phyloP scores from a whole-genome alignment of 768 basidiomycete species.

The Nidula microcarpa region DNA sequence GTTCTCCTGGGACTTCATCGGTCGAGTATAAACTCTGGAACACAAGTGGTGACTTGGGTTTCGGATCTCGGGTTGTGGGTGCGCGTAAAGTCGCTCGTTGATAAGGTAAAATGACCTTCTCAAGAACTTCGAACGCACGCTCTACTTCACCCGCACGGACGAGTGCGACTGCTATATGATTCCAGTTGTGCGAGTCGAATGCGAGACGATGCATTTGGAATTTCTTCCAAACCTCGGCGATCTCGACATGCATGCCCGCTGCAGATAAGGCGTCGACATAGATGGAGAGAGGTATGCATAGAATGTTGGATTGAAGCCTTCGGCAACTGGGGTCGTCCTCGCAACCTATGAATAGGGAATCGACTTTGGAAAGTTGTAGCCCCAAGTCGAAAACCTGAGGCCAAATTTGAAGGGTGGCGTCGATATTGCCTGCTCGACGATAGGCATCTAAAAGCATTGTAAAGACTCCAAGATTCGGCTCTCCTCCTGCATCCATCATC shows the following conservation, averaged over 20 bases:
- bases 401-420: conserved; percentile 64
- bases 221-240: conserved; percentile 65
- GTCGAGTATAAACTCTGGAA: conserved; percentile 15
- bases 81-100: conserved; percentile 26
- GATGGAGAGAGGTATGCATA: conserved; percentile 78
- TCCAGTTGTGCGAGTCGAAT: conserved; percentile 92
- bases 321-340: conserved; percentile 10
- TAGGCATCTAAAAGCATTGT: conserved; percentile 71
- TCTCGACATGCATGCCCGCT: conserved; percentile 55
- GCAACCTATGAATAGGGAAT: conserved; percentile 5
- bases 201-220: conserved; percentile 62
- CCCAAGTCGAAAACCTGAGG: conserved; percentile 61
- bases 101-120: conserved; percentile 70
- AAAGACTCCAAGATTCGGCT: conserved; percentile 57
- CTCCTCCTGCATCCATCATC: conserved; percentile 49
- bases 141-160: conserved; percentile 79
- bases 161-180: conserved; percentile 72
- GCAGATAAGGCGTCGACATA: conserved; percentile 73
- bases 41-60: conserved; percentile 44
- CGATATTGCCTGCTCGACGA: conserved; percentile 51
- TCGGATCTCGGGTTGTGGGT: conserved; percentile 27
- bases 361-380: neutral
- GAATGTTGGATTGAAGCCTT: conserved; percentile 40
- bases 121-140: conserved; percentile 79
- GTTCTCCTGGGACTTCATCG: conserved; percentile 19